phyloP scores from a whole-genome alignment of 2,329 filamentous ascomycete genomes.

The Claviceps sp. region DNA sequence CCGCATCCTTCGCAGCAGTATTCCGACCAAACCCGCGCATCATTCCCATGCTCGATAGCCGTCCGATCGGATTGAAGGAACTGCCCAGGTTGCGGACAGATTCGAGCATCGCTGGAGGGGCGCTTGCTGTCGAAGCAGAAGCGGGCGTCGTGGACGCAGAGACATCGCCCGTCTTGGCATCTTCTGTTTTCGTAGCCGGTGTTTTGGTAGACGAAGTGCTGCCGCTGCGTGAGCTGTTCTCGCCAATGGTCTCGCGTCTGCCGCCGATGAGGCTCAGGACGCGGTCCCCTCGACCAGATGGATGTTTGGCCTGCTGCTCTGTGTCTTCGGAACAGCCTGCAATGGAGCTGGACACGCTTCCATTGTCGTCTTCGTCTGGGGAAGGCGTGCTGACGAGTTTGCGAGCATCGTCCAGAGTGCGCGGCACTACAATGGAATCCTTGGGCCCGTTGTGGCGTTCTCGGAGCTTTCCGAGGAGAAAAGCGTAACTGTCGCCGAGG shows the following conservation, averaged over 20 bases:
- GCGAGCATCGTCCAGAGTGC: slow-evolving; percentile 83
- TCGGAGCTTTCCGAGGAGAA: slow-evolving; percentile 76
- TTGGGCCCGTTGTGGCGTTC: slow-evolving; percentile 43
- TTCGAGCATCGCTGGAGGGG: slow-evolving; percentile 53
- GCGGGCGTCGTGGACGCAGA: slow-evolving; percentile 19
- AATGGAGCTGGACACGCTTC: slow-evolving; percentile 40
- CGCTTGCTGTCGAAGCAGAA: slow-evolving; percentile 28
- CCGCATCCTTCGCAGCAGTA: slow-evolving; percentile 26
- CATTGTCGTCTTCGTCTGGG: slow-evolving; percentile 47
- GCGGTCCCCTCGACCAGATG: slow-evolving; percentile 41
- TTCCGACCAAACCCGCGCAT: slow-evolving; percentile 62
- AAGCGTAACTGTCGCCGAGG: slow-evolving; percentile 84
- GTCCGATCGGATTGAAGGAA: slow-evolving; percentile 69
- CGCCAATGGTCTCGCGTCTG: slow-evolving; percentile 62
- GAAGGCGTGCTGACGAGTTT: slow-evolving; percentile 70
- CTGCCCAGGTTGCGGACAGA: slow-evolving; percentile 71
- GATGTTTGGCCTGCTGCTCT: slow-evolving; percentile 16
- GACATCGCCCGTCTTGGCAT: slow-evolving; percentile 14
- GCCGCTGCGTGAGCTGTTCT: slow-evolving; percentile 48
- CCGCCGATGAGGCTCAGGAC: slow-evolving; percentile 61
- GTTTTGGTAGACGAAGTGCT: slow-evolving; percentile 50
- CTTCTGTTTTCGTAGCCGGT: slow-evolving; percentile 33
- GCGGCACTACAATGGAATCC: slow-evolving; percentile 53
- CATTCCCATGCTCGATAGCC: slow-evolving; percentile 59
- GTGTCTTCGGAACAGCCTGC: slow-evolving; percentile 29